Base-by-base conservation (phyloP, 768 basidiomycete genomes). In the Leccinum rimulosum region DNA sequence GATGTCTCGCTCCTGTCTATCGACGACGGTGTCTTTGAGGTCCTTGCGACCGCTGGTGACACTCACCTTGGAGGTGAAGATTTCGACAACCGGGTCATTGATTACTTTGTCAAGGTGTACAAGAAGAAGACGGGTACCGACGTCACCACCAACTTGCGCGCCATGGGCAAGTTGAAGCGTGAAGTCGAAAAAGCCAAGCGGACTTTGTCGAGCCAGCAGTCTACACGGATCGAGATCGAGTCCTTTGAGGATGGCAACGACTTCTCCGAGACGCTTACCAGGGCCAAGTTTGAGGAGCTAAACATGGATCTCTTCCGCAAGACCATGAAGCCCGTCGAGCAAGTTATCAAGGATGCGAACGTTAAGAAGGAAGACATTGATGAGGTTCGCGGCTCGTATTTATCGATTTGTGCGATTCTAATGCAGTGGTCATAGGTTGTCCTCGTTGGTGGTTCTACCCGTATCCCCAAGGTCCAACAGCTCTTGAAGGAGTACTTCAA, bases 261-360 rank as follows among this genome's bases (percentile, higher is more conserved):
- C 80, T 93, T 98, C 70, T 91, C 94, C 35, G 96, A 98, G 83
- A 93, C 92, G 6, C 85, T 98, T 33, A 98, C 96, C 55, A 87
- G 96, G 56, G 96, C 96, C 80, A 98, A 97, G 79, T 98, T 99
- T 73, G 96, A 98, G 76, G 95, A 98, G 75, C 83, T 98, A 65
- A 97, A 96, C 86, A 89, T 97, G 80, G 96, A 99, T 70, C 86
- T 98, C 54, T 99, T 99, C 91, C 84, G 96, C 70, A 96, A 96
- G 85, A 99, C 96, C 35, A 93, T 98, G 93, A 95, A 95, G 82
- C 96, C 96, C 63, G 96, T 98, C 61, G 95, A 98, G 76, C 96
- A 98, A 76, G 96, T 98, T 22, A 81, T 98, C 68, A 97, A 97
- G 87, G 96, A 98, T 70, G 91, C 96, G 64, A 89, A 89, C 67